Evolutionary conservation across 495 filamentous ascomycete species (phyloP).

Genomic region (Penicillium cataractarum): DNA sequence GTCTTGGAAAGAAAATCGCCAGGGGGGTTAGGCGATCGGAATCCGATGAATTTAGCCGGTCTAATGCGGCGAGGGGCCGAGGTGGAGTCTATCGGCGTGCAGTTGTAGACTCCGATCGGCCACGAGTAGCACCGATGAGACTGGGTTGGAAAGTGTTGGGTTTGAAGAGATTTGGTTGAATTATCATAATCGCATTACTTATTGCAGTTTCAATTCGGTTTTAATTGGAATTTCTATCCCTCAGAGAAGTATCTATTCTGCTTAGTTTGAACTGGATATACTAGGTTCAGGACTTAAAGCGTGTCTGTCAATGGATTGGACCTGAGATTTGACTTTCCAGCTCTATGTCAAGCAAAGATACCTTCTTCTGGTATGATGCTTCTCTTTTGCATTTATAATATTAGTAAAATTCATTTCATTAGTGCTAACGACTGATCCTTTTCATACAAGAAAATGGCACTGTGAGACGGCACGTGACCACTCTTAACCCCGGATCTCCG

Average conservation of each 20-base stretch:
- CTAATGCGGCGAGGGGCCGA: slow-evolving; percentile 1
- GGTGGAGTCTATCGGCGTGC: slow-evolving; percentile 7
- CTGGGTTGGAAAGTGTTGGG: not conserved
- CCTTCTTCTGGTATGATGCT: not conserved
- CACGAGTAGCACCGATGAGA: not conserved
- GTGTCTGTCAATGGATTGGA: no score
- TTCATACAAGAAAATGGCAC: not conserved
- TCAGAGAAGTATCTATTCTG: not conserved
- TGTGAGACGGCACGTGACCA: slow-evolving; percentile 4
- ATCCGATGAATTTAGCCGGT: slow-evolving; percentile 8
- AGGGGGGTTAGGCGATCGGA: slow-evolving; percentile 8
- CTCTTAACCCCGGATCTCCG: slow-evolving; percentile 8
- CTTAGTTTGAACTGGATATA: not conserved
- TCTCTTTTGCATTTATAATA: not conserved
- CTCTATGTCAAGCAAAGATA: not conserved
- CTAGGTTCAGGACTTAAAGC: no score
- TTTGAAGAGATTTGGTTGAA: not conserved
- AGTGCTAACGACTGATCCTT: not conserved
- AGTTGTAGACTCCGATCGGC: slow-evolving; percentile 9
- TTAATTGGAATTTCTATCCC: not conserved
- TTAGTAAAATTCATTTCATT: not conserved
- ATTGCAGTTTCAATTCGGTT: not conserved
- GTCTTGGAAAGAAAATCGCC: not conserved
- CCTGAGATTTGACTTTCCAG: not conserved
- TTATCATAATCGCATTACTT: not conserved